phyloP scores from a whole-genome alignment of 140 eudicot genomes.

The Senecio squalidus region DNA sequence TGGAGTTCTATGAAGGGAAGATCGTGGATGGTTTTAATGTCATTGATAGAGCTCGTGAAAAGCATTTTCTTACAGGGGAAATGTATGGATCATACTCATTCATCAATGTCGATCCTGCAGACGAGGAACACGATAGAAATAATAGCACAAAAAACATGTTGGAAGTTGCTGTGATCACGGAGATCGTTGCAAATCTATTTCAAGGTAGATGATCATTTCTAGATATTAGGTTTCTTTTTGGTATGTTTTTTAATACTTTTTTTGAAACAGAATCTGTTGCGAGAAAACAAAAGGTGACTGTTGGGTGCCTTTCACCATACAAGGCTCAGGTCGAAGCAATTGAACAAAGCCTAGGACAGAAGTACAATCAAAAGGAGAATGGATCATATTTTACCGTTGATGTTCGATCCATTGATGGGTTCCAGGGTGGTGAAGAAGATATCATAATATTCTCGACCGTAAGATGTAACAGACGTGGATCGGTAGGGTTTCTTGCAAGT shows the following conservation, averaged over 20 bases:
- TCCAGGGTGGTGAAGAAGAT: slow-evolving; percentile 47
- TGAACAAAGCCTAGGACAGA: slow-evolving; percentile 15
- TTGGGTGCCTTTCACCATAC: slow-evolving; percentile 61
- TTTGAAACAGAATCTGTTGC: slow-evolving; percentile 23
- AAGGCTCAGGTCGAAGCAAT: slow-evolving; percentile 39
- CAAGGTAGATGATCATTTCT: slow-evolving; percentile 14
- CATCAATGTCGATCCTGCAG: slow-evolving; percentile 27
- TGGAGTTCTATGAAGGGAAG: slow-evolving; percentile 27
- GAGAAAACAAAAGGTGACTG: slow-evolving; percentile 31
- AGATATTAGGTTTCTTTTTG: background rate
- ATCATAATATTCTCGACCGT: slow-evolving; percentile 41
- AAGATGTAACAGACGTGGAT: slow-evolving; percentile 22
- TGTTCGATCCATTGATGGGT: slow-evolving; percentile 39
- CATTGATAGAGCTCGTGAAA: slow-evolving; percentile 14
- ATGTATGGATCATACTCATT: slow-evolving; percentile 45
- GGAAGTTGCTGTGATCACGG: slow-evolving; percentile 33
- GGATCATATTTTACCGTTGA: slow-evolving; percentile 11
- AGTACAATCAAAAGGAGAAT: slow-evolving; percentile 12
- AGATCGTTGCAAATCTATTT: slow-evolving; percentile 30
- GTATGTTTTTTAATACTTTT: background rate
- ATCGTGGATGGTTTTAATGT: slow-evolving; percentile 34
- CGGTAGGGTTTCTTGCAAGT: slow-evolving; percentile 24
- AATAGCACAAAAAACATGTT: slow-evolving; percentile 32
- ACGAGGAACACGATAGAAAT: slow-evolving; percentile 28
- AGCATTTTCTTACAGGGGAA: slow-evolving; percentile 16